Base-by-base conservation (phyloP, 2,329 filamentous ascomycete species). In the Talaromyces sp. region DNA sequence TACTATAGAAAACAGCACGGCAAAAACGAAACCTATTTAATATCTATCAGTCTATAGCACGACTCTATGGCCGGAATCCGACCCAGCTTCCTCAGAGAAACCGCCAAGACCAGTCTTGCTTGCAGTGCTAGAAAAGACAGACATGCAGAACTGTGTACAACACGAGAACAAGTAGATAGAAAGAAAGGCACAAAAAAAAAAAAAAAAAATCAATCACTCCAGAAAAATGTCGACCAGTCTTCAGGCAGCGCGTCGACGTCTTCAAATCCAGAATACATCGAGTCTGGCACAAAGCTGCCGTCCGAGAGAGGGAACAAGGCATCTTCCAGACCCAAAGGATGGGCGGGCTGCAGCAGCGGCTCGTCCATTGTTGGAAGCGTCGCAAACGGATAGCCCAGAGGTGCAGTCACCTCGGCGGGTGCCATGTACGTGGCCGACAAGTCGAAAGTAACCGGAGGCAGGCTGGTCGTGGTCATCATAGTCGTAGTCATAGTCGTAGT, bases 151-250 rank as follows among this genome's bases (percentile, higher is more conserved):
- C 21, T 46, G n/a, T 24, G 21, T n/a, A 24, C 26, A 3, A 19
- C n/a, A 52, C n/a, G 27, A 27, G 29, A 4, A 21, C 31, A 8
- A 29, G 27, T 8, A 29, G 27, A 29, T 27, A 51, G 3, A 43
- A 43, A 41, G 51, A 26, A 56, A n/a, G n/a, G n/a, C 19, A 43
- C 17, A 60, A 3, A 11, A 50, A 52, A 48, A 29, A 21, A 55
- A 41, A 12, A 31, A 26, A 53, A 48, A 31, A 54, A 31, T 62
- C 55, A 61, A 19, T 59, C 51, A 43, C 50, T 58, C 61, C 59
- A 63, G 50, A 63, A 63, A 63, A 80, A 75, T 19, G 74, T 77
- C 6, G 78, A 78, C 79, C 79, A 81, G 66, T 81, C 79, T 35
- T 79, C 74, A 2, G 75, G 70, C 7, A 77, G 76, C 31, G 74